A percentile compares a stretch with the other conserved stretches of the same genome.
Evolutionary conservation across 768 basidiomycete genomes (phyloP).

Genomic region (Melanogaster broomeanus): DNA sequence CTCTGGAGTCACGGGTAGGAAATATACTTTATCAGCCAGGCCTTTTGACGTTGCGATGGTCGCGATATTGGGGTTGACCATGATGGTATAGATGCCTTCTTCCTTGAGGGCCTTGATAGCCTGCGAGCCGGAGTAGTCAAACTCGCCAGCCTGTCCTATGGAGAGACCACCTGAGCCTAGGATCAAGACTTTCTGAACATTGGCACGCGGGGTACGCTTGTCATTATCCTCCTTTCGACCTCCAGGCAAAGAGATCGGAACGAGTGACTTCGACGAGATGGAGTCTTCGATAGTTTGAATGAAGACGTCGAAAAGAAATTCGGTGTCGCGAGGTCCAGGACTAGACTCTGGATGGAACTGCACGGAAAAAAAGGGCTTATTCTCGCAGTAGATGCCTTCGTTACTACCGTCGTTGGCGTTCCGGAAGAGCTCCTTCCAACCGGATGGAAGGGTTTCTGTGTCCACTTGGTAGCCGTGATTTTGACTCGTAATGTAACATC

Average conservation of each 20-base stretch:
- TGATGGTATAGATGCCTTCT: slow-evolving; percentile 98
- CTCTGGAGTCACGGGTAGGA: slow-evolving; percentile 96
- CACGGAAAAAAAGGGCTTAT: slow-evolving; percentile 96
- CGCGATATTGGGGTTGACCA: slow-evolving; percentile 98
- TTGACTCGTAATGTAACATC: slow-evolving; percentile 99
- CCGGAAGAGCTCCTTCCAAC: slow-evolving; percentile 93
- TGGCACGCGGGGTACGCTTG: slow-evolving; percentile 62
- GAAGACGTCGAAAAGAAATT: slow-evolving; percentile 98
- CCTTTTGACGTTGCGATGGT: slow-evolving; percentile 98
- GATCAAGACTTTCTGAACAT: slow-evolving; percentile 92
- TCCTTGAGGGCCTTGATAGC: slow-evolving; percentile 99
- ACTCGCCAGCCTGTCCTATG: slow-evolving; percentile 98
- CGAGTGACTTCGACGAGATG: slow-evolving; percentile 51
- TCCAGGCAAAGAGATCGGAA: slow-evolving; percentile 70
- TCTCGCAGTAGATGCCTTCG: slow-evolving; percentile 93
- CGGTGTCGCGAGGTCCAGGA: slow-evolving; percentile 96
- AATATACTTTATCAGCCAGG: slow-evolving; percentile 99
- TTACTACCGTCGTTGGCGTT: slow-evolving; percentile 98
- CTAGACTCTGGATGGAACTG: slow-evolving; percentile 99
- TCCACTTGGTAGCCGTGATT: slow-evolving; percentile 99
- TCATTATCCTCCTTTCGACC: slow-evolving; percentile 86
- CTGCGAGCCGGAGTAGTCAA: slow-evolving; percentile 99
- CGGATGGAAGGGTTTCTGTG: slow-evolving; percentile 66
- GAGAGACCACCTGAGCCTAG: slow-evolving; percentile 97
- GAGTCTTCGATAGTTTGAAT: slow-evolving; percentile 84